A percentile compares a stretch with the other conserved stretches of the same genome.
Conservation (phyloP, 2,329 filamentous ascomycete genomes). For the Phoma herbarum region DNA sequence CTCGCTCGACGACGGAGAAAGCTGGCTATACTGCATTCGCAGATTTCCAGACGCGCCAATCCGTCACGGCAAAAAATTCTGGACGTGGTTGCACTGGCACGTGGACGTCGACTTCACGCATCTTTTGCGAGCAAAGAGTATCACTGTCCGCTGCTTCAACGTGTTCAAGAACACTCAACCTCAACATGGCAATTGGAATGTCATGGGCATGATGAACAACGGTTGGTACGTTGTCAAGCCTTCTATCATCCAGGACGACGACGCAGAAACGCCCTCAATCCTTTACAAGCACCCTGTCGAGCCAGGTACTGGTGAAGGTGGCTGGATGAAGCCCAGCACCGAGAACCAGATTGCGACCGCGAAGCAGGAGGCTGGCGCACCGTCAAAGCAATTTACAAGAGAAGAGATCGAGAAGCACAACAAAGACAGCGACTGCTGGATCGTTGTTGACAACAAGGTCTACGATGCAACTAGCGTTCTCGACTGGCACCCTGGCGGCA, state of each 20-base stretch:
- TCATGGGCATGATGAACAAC: conserved; percentile 66
- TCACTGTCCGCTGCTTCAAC: conserved; percentile 60
- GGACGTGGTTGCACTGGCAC: conserved; percentile 64
- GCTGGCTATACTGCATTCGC: conserved; percentile 61
- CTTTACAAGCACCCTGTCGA: conserved; percentile 48
- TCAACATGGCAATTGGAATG: conserved; percentile 57
- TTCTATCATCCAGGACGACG: conserved; percentile 48
- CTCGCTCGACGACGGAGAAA: conserved; percentile 58
- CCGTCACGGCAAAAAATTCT: conserved; percentile 63
- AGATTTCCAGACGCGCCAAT: conserved; percentile 60
- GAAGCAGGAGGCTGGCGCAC: conserved; percentile 56
- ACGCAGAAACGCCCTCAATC: conserved; percentile 42
- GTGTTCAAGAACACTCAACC: conserved; percentile 63
- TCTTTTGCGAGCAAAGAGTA: conserved; percentile 54
- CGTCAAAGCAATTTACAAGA: conserved; percentile 62
- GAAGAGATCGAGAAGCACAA: conserved; percentile 60
- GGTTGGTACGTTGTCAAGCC: conserved; percentile 59
- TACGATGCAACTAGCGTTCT: conserved; percentile 71
- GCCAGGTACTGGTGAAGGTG: conserved; percentile 56
- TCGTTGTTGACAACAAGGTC: conserved; percentile 70
- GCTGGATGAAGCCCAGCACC: conserved; percentile 62
- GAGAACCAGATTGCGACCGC: conserved; percentile 57
- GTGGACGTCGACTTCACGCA: conserved; percentile 59
- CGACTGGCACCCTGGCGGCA: conserved; percentile 66
- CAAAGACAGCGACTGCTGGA: conserved; percentile 59